Evolutionary conservation across 108 stramenopile species (phyloP).

Genomic region (Cyclotella sp.): DNA sequence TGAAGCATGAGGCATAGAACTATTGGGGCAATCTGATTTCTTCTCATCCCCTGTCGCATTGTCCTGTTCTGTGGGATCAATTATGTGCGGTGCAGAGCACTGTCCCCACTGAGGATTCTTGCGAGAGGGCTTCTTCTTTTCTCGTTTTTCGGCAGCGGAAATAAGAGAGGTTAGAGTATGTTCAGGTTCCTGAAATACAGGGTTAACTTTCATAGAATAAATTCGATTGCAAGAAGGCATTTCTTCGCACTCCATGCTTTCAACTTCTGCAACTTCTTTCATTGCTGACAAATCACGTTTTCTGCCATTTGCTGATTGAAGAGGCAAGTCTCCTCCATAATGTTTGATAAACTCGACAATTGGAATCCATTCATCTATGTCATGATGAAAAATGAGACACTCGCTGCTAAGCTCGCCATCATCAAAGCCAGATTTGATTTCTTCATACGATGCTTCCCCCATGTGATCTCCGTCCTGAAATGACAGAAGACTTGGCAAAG

Average conservation of each 20-base stretch:
- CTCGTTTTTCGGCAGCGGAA: conserved; percentile 42
- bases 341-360: conserved; percentile 48
- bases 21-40: background rate
- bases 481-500: conserved; percentile 27
- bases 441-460: conserved; percentile 71
- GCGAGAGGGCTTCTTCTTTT: conserved; percentile 81
- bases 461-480: conserved; percentile 81
- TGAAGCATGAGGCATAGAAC: conserved; percentile 1
- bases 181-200: background rate
- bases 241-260: conserved; percentile 10
- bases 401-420: conserved; percentile 74
- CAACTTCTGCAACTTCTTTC: conserved; percentile 2
- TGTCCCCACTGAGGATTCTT: conserved; percentile 74
- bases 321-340: conserved; percentile 8
- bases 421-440: conserved; percentile 72
- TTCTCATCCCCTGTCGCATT: conserved; percentile 4
- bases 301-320: conserved; percentile 12
- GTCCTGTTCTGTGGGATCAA: background rate
- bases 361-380: conserved; percentile 61
- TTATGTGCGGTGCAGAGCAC: conserved; percentile 46
- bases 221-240: conserved; percentile 11
- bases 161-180: background rate
- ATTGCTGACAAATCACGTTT: conserved; percentile 50
- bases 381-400: conserved; percentile 59
- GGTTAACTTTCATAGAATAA: background rate